These are phyloP conservation scores for Colletotrichum brevisporum DNA, from an alignment of 2,329 filamentous ascomycete species.

Conservation along the genomic window DNA sequence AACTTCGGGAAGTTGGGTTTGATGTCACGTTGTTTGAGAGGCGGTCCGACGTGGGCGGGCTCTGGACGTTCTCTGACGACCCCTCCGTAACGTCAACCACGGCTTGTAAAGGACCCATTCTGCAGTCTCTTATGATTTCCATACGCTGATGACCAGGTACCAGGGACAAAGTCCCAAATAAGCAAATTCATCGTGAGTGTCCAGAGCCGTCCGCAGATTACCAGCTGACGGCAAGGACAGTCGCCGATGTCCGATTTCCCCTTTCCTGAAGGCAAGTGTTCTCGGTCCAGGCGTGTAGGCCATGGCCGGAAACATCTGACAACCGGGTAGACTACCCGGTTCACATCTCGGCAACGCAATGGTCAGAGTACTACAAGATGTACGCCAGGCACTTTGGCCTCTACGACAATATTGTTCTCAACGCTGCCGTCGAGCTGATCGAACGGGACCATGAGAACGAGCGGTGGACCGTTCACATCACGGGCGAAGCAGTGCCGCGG, in stretches of 20 bases:
- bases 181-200: conserved; percentile 46
- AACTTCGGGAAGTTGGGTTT: conserved; percentile 45
- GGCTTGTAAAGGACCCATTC: conserved; percentile 28
- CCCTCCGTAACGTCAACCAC: conserved; percentile 42
- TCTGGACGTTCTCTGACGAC: conserved; percentile 45
- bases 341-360: conserved; percentile 13
- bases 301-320: neutral
- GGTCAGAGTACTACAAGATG: conserved; percentile 43
- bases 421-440: conserved; percentile 37
- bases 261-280: conserved; percentile 41
- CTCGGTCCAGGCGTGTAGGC: neutral
- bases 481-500: conserved; percentile 32
- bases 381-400: conserved; percentile 44
- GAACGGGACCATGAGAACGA: conserved; percentile 23
- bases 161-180: conserved; percentile 37
- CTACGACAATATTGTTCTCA: conserved; percentile 40
- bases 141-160: neutral
- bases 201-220: neutral
- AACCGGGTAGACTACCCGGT: neutral
- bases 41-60: conserved; percentile 43
- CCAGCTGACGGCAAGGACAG: conserved; percentile 10
- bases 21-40: conserved; percentile 45
- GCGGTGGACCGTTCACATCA: conserved; percentile 42
- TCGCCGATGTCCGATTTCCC: conserved; percentile 45
- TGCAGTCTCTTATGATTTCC: neutral